A percentile compares a stretch with the other conserved stretches of the same genome.
Evolutionary conservation across 225 moss, liverwort and hornwort species (phyloP).

Genomic region (Polytrichum commune): DNA sequence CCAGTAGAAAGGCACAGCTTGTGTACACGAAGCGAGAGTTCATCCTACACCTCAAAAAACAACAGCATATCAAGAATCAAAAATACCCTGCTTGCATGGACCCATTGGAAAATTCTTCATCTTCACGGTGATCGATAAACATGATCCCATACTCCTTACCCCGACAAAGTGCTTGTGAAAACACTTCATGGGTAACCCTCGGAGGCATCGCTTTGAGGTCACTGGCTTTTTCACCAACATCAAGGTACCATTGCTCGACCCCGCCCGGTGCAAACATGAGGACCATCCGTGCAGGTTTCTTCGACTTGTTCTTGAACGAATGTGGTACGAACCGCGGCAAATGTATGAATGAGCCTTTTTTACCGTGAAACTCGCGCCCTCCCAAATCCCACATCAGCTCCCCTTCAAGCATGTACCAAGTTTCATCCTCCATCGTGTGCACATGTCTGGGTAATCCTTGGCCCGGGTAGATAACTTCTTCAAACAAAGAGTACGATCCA

Average conservation of each 20-base stretch:
- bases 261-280: constrained; percentile 33
- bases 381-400: constrained; percentile 47
- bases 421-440: constrained; percentile 61
- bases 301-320: constrained; percentile 28
- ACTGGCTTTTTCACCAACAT: constrained; percentile 18
- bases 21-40: too few relatives aligned
- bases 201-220: constrained; percentile 14
- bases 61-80: too few relatives aligned
- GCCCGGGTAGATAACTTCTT: constrained; percentile 41
- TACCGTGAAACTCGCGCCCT: constrained; percentile 29
- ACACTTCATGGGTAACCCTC: constrained; percentile 12
- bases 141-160: constrained; percentile 23
- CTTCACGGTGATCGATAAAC: constrained; percentile 12
- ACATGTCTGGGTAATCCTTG: constrained; percentile 36
- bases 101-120: background rate
- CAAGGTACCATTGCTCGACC: constrained; percentile 36
- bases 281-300: constrained; percentile 38
- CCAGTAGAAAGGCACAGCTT: too few relatives aligned
- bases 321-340: constrained; percentile 39
- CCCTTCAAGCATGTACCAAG: constrained; percentile 67
- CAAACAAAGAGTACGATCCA: constrained; percentile 43
- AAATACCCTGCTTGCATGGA: constrained; percentile 11
- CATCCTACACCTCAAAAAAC: too few relatives aligned
- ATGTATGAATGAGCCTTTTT: constrained; percentile 43
- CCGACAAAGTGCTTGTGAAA: constrained; percentile 12